Conservation (phyloP, 257 asterid species). For the Solanum etuberosum region DNA sequence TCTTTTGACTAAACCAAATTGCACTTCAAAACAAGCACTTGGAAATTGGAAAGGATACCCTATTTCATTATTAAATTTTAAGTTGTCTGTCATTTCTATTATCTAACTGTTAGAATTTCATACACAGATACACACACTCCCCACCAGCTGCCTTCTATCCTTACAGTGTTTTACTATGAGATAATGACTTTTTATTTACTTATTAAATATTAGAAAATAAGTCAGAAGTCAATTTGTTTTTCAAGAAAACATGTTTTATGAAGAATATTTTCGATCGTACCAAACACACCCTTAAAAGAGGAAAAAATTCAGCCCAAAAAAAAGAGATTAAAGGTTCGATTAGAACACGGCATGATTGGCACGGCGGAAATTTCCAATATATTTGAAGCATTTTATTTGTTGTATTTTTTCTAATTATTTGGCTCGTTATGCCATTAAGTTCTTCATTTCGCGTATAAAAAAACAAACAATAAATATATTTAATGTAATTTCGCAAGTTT, state of each 20-base stretch:
- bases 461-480: too few relatives aligned
- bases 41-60: neutral
- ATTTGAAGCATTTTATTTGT: neutral
- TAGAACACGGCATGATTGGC: neutral
- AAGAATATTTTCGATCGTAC: too few relatives aligned
- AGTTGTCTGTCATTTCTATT: neutral
- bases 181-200: too few relatives aligned
- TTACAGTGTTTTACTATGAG: too few relatives aligned
- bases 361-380: neutral
- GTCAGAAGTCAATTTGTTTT: accelerated
- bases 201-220: too few relatives aligned
- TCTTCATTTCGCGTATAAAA: too few relatives aligned
- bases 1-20: neutral
- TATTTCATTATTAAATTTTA: neutral
- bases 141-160: too few relatives aligned
- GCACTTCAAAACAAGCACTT: neutral
- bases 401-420: too few relatives aligned
- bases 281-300: neutral
- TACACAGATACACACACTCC: neutral
- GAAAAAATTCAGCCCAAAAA: too few relatives aligned
- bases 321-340: neutral
- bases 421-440: neutral
- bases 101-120: neutral
- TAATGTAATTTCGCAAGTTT: too few relatives aligned
- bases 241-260: too few relatives aligned